phyloP scores from a whole-genome alignment of 495 filamentous ascomycete species.

The Xeromyces bisporus region DNA sequence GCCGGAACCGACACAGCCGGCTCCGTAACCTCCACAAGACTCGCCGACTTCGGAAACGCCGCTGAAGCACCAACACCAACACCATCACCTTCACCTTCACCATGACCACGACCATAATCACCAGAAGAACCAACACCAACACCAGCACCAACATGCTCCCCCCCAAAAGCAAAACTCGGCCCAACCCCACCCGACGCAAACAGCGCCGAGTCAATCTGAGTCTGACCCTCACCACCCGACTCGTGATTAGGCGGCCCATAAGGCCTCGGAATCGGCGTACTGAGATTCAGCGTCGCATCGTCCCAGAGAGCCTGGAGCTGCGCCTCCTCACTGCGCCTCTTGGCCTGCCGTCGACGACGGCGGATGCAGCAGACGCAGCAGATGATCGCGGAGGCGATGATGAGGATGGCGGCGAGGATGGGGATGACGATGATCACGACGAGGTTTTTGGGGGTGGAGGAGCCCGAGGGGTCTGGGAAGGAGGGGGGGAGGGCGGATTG shows the following conservation, averaged over 20 bases:
- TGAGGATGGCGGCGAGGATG: conserved; percentile 24
- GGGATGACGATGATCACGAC: conserved; percentile 32
- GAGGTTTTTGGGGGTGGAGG: conserved; percentile 15
- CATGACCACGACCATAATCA: too few species aligned
- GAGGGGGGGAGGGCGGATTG: conserved; percentile 22
- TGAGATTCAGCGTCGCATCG: too few species aligned
- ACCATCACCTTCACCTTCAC: too few species aligned
- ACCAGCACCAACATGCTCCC: too few species aligned
- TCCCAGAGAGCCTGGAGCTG: conserved; percentile 17
- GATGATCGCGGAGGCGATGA: conserved; percentile 7
- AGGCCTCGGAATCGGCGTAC: too few species aligned
- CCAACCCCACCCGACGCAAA: too few species aligned
- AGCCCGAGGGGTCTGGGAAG: conserved; percentile 9
- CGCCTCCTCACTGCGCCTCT: conserved; percentile 5
- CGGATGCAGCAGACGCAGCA: conserved; percentile 28
- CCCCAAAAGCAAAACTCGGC: too few species aligned
- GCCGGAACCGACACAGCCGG: not conserved
- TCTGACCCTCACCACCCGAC: too few species aligned
- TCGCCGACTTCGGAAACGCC: not conserved
- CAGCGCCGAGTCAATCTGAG: too few species aligned
- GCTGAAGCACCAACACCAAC: too few species aligned
- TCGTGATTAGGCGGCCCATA: too few species aligned
- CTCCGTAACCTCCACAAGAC: not conserved
- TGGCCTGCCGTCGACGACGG: conserved; percentile 15
- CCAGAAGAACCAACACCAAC: too few species aligned